These are phyloP conservation scores for Zygoascus biomembranicola DNA, from an alignment of 805 yeast genomes.

Conservation along the genomic window DNA sequence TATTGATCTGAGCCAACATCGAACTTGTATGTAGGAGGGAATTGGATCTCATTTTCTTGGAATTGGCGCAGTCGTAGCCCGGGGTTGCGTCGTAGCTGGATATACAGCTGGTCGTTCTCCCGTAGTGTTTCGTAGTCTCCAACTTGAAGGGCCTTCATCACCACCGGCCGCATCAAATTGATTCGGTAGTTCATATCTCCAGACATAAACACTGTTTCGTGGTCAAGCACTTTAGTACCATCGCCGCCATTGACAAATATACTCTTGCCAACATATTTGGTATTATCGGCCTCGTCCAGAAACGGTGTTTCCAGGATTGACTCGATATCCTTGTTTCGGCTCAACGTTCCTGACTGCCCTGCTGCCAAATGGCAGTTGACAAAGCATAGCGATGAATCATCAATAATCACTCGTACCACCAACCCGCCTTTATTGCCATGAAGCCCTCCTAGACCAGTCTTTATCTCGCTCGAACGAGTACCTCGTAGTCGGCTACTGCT, in stretches of 20 bases:
- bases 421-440: conserved; percentile 71
- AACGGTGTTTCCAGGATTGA: conserved; percentile 44
- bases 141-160: conserved; percentile 44
- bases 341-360: conserved; percentile 71
- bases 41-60: conserved; percentile 69
- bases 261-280: conserved; percentile 12
- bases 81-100: conserved; percentile 71
- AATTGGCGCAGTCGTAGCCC: conserved; percentile 56
- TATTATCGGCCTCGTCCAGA: conserved; percentile 11
- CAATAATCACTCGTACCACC: conserved; percentile 56
- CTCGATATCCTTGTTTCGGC: conserved; percentile 80
- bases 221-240: conserved; percentile 54
- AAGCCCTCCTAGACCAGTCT: conserved; percentile 92
- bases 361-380: conserved; percentile 90
- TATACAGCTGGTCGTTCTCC: conserved; percentile 68
- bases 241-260: conserved; percentile 32
- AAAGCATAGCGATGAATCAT: conserved; percentile 66
- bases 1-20: conserved; percentile 76
- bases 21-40: conserved; percentile 90
- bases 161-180: conserved; percentile 60
- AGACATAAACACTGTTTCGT: conserved; percentile 78
- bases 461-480: conserved; percentile 66
- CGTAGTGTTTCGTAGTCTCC: conserved; percentile 46
- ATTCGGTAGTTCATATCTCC: conserved; percentile 93
- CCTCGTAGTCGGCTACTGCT: conserved; percentile 42